Evolutionary conservation across 352 stramenopile genomes (phyloP).

Genomic region (Globisporangium emineosum): DNA sequence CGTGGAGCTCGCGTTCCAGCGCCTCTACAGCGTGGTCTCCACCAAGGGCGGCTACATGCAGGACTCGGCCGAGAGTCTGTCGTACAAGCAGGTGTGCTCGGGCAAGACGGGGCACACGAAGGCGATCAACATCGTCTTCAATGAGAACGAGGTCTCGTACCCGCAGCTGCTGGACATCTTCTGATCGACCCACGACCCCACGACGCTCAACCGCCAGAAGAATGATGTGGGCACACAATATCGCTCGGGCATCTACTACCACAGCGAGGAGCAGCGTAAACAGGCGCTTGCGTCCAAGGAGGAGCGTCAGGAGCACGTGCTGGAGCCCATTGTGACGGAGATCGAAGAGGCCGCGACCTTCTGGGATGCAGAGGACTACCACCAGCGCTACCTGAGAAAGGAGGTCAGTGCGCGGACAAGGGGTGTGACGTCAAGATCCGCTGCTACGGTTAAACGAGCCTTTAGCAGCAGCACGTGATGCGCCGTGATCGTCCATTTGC

Average conservation of each 20-base stretch:
- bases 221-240: conserved; percentile 94
- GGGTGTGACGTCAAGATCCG: conserved; percentile 87
- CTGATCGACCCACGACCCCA: conserved; percentile 92
- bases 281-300: conserved; percentile 58
- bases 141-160: conserved; percentile 87
- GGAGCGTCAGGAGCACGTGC: conserved; percentile 56
- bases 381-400: conserved; percentile 97
- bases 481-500: not conserved
- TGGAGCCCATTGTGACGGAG: conserved; percentile 90
- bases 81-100: conserved; percentile 94
- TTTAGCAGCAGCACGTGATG: too few relatives aligned
- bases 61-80: conserved; percentile 81
- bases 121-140: conserved; percentile 90
- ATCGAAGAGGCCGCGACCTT: conserved; percentile 79
- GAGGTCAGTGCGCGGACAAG: conserved; percentile 91
- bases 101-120: conserved; percentile 93
- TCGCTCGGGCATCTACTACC: conserved; percentile 93
- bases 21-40: conserved; percentile 88
- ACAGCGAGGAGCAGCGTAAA: conserved; percentile 89
- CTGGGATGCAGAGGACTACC: conserved; percentile 93
- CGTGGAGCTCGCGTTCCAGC: conserved; percentile 95
- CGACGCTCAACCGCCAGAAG: conserved; percentile 86
- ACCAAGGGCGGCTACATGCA: conserved; percentile 90
- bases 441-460: conserved; percentile 43
- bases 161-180: conserved; percentile 68